These are phyloP conservation scores for Spergularia marina DNA, from an alignment of 148 eudicot species.

Conservation along the genomic window DNA sequence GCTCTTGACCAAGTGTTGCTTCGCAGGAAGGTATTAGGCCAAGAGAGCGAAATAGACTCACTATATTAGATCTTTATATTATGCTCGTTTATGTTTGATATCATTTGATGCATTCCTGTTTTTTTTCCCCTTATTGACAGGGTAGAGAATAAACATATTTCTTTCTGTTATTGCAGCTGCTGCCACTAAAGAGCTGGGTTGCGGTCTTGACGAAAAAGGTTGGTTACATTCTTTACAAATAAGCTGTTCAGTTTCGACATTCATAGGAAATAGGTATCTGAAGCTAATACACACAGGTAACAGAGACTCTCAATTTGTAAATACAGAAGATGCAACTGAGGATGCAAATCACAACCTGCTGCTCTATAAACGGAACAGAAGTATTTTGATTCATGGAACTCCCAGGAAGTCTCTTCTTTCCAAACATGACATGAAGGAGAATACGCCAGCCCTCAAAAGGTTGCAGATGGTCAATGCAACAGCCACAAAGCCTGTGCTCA, in stretches of 20 bases:
- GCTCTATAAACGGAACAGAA: conserved; percentile 22
- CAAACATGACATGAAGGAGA: conserved; percentile 52
- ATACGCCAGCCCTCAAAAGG: conserved; percentile 29
- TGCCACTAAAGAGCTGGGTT: conserved; percentile 10
- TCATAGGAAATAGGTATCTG: background rate
- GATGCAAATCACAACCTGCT: background rate
- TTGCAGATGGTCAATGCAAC: conserved; percentile 31
- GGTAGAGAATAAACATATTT: background rate
- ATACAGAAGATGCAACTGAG: background rate
- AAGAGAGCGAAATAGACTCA: background rate
- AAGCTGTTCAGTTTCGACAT: background rate
- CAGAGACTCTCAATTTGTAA: background rate
- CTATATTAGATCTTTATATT: background rate
- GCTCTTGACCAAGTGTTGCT: background rate
- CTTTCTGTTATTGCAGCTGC: conserved; percentile 1
- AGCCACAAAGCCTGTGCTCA: conserved; percentile 29
- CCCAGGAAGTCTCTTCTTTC: conserved; percentile 29
- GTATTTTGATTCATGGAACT: conserved; percentile 43
- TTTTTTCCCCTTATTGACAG: background rate
- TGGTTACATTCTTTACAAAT: background rate
- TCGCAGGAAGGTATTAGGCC: background rate
- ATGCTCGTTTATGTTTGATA: background rate
- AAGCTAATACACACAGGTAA: background rate
- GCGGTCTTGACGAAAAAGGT: conserved; percentile 1
- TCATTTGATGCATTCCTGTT: background rate